phyloP scores from a whole-genome alignment of 2,329 filamentous ascomycete genomes.

The Ilyonectria mors-panacis region DNA sequence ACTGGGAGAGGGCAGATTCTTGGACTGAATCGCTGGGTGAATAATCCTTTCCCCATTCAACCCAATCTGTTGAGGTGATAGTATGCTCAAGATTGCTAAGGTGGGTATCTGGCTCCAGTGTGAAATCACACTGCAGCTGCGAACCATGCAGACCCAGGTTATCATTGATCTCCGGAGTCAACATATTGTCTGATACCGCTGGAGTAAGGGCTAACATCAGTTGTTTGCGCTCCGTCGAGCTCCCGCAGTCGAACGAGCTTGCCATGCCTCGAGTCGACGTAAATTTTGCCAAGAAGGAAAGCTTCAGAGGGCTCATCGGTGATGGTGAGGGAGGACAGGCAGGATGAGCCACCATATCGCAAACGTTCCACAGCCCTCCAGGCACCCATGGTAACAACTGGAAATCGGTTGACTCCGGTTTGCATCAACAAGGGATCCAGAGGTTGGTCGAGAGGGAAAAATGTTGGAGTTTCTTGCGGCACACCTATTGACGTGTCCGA shows the following conservation, averaged over 20 bases:
- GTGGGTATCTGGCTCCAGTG: background rate
- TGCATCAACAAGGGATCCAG: background rate
- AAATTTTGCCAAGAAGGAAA: constrained; percentile 21
- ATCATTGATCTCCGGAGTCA: background rate
- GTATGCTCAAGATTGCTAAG: background rate
- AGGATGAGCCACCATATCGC: background rate
- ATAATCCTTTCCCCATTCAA: background rate
- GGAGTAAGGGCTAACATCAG: background rate
- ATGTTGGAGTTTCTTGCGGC: background rate
- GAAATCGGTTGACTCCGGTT: background rate
- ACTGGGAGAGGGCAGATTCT: background rate
- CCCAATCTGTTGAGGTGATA: background rate
- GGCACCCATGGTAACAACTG: background rate
- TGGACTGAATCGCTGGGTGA: background rate
- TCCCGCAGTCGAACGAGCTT: constrained; percentile 19
- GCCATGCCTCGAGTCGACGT: constrained; percentile 27
- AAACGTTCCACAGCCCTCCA: background rate
- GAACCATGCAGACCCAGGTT: background rate
- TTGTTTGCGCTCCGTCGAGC: background rate
- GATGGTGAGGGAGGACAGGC: background rate
- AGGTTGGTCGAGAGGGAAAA: background rate
- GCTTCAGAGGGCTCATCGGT: background rate
- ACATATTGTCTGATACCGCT: background rate
- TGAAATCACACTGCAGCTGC: background rate
- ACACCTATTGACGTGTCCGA: background rate